Percentiles rank a stretch among this genome's conserved stretches.
Conservation (phyloP, 306 rosid genomes). For the Canavalia ensiformis region DNA sequence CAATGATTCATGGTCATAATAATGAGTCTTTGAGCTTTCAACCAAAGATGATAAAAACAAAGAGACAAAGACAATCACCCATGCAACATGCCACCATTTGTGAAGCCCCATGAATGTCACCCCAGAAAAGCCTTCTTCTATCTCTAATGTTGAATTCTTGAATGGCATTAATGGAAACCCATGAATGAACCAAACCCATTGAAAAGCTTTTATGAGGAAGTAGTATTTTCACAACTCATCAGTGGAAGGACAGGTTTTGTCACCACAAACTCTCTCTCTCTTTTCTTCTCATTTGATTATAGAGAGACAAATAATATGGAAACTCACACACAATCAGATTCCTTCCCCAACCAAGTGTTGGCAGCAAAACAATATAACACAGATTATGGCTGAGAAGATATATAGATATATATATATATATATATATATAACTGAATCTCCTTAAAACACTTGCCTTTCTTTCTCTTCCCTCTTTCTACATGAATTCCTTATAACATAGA, state of each 20-base stretch:
- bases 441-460: conserved; percentile 37
- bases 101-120: conserved; percentile 60
- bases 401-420: too few species aligned
- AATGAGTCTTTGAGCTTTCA: conserved; percentile 28
- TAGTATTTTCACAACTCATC: conserved; percentile 37
- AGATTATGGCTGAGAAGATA: neutral
- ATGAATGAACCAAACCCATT: conserved; percentile 55
- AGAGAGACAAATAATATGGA: conserved; percentile 32
- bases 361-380: neutral
- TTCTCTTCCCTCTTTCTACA: conserved; percentile 19
- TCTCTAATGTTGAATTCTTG: conserved; percentile 49
- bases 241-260: conserved; percentile 16
- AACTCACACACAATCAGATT: conserved; percentile 43
- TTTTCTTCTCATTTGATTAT: conserved; percentile 19
- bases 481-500: conserved; percentile 16
- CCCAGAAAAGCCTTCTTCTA: conserved; percentile 47
- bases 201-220: conserved; percentile 41
- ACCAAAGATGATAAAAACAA: conserved; percentile 49
- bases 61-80: conserved; percentile 54
- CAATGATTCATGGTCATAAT: conserved; percentile 56
- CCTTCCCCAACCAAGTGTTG: conserved; percentile 30
- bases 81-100: conserved; percentile 56
- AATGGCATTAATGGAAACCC: conserved; percentile 44
- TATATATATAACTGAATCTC: conserved; percentile 28
- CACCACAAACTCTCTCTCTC: conserved; percentile 14